Evolutionary conservation across 2,329 filamentous ascomycete genomes (phyloP), one percentile per base, ranked within the genome.

Genomic region (Ascochyta koolunga): DNA sequence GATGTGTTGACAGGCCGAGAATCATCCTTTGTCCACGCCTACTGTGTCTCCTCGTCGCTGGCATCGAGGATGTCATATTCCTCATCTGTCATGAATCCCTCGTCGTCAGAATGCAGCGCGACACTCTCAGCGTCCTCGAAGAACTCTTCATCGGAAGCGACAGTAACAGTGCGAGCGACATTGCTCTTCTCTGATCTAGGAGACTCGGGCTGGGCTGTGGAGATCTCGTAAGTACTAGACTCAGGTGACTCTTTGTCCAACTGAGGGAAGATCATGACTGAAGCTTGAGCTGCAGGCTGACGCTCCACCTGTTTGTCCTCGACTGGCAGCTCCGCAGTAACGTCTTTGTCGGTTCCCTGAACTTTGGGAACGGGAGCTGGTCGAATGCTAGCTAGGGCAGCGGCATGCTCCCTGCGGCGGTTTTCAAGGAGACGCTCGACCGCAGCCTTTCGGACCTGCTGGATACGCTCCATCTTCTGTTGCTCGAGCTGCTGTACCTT

Each of bases 1-100:
- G 21, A 25, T 15, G 6, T n/a, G 24, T n/a, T 44, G 33, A 27
- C 16, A 19, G 18, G 33, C 29, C 27, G 8, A 19, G 35, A 13
- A 25, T 22, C 5, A 43, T 21, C 37, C 18, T 13, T 16, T 8
- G n/a, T 19, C 19, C 13, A 29, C 22, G 25, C 44, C 46, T 52
- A 67, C 38, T 49, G 53, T 56, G 66, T 64, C 51, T 98, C 93
- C 74, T 96, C 90, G 64, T 98, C 93, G 54, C 91, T 96, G 37
- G 92, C 93, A 78, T 97, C 92, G 39, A 98, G 86, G 62, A 98
- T 93, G 69, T 99, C 95, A 74, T 98, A 99, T 78, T 99, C 95
- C 75, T 98, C 95, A 61, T 99, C 95, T 0, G 95, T 98, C 81
- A 96, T 78, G 81, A 96, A 97, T 11, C 88, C 90, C 56, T 89